Evolutionary conservation across 2,329 filamentous ascomycete genomes (phyloP).

Genomic region (Cladophialophora carrionii): DNA sequence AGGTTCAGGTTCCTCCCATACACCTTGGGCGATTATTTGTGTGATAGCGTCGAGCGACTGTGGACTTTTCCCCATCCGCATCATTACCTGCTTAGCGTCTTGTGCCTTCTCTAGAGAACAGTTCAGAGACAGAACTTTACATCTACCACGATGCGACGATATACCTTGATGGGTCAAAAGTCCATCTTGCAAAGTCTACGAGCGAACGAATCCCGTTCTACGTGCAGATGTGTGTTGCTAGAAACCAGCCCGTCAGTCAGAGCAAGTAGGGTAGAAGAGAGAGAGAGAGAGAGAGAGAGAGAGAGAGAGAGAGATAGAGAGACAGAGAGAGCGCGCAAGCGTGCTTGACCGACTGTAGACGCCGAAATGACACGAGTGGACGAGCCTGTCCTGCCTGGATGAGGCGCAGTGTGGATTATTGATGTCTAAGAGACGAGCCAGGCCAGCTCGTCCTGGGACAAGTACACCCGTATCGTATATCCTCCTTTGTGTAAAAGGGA

Average conservation of each 20-base stretch:
- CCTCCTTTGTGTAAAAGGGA: no score
- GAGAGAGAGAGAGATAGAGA: no score
- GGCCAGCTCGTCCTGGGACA: no score
- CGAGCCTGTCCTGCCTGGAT: no score
- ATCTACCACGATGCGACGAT: not conserved
- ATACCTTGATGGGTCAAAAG: not conserved
- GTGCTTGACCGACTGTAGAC: no score
- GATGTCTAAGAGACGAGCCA: no score
- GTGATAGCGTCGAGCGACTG: not conserved
- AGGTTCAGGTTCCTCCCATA: not conserved
- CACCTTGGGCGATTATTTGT: not conserved
- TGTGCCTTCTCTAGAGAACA: constrained; percentile 2
- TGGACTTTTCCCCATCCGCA: not conserved
- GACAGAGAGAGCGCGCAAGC: no score
- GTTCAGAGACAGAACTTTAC: constrained; percentile 4
- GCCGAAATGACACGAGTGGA: no score
- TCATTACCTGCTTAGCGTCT: not conserved
- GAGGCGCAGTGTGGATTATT: no score
- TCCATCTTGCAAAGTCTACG: not conserved
- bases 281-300: not conserved
- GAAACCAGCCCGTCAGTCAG: not conserved
- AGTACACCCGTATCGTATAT: no score
- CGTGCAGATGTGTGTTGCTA: not conserved
- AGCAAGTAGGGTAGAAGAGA: not conserved
- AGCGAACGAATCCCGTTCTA: not conserved